These are phyloP conservation scores for Boletus rufocinnamomeus DNA, from an alignment of 768 basidiomycete genomes.

Conservation along the genomic window DNA sequence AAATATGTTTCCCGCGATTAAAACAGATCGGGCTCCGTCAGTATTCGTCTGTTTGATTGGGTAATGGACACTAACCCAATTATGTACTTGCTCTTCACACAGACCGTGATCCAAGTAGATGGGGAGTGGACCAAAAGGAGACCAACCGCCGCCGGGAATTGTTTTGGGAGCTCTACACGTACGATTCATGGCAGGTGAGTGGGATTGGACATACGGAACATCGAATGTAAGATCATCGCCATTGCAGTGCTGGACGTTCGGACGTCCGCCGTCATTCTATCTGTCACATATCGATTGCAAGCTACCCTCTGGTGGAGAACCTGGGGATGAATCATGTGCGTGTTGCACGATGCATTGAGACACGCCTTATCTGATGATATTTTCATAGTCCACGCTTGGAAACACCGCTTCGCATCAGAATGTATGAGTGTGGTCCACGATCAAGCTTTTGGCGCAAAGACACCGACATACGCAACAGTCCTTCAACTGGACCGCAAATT, in stretches of 20 bases:
- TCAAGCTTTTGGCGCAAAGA: constrained; percentile 70
- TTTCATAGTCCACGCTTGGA: constrained; percentile 62
- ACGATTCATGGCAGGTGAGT: constrained; percentile 38
- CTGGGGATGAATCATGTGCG: constrained; percentile 61
- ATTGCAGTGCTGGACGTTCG: constrained; percentile 67
- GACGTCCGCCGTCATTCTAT: constrained; percentile 69
- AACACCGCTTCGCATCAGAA: constrained; percentile 66
- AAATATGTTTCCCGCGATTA: constrained; percentile 8
- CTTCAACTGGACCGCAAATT: constrained; percentile 68
- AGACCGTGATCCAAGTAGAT: constrained; percentile 74
- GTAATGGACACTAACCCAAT: constrained; percentile 7
- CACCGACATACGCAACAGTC: constrained; percentile 65
- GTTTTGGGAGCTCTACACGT: constrained; percentile 60
- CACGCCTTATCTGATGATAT: constrained; percentile 3
- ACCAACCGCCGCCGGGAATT: constrained; percentile 63
- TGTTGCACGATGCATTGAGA: constrained; percentile 12
- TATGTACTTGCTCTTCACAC: constrained; percentile 3
- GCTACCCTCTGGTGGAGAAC: constrained; percentile 52
- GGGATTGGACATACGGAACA: background rate
- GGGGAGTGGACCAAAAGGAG: constrained; percentile 58
- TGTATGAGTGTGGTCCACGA: constrained; percentile 71
- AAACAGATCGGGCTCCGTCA: constrained; percentile 68
- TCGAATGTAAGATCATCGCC: constrained; percentile 30
- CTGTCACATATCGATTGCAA: constrained; percentile 67
- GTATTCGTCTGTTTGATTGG: constrained; percentile 25